Percentiles rank a stretch among this genome's conserved stretches.
These are phyloP conservation scores for Collariella sp. DNA, from an alignment of 495 filamentous ascomycete species.

Conservation along the genomic window DNA sequence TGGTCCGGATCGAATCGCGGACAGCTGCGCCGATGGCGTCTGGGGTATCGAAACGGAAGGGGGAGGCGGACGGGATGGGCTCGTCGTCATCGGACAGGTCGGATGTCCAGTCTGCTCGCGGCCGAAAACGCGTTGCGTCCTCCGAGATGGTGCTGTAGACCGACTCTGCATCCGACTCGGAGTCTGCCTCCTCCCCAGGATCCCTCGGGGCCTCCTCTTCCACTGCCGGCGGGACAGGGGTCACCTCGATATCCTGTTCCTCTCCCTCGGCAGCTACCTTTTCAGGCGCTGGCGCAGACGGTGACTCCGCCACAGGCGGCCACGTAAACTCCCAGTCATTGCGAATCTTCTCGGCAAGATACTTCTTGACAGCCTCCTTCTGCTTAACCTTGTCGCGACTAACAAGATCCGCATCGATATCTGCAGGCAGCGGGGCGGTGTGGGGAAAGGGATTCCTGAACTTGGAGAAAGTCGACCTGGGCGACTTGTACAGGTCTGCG, in stretches of 20 bases:
- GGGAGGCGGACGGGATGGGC: constrained; percentile 23
- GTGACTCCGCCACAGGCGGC: constrained; percentile 21
- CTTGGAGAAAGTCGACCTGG: constrained; percentile 32
- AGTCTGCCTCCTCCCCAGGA: constrained; percentile 26
- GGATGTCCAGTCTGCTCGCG: constrained; percentile 41
- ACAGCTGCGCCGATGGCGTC: constrained; percentile 47
- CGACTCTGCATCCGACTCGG: constrained; percentile 36
- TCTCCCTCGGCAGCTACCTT: neutral
- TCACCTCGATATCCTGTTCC: neutral
- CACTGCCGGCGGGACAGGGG: neutral
- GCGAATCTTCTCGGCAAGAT: constrained; percentile 46
- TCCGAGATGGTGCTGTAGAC: constrained; percentile 41
- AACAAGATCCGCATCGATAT: constrained; percentile 46
- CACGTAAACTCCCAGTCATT: constrained; percentile 51
- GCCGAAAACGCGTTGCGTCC: constrained; percentile 33
- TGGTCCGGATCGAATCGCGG: constrained; percentile 29
- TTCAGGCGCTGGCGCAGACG: neutral
- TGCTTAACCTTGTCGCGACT: constrained; percentile 46
- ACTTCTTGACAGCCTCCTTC: constrained; percentile 45
- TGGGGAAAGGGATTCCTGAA: constrained; percentile 31
- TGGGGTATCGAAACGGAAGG: constrained; percentile 57
- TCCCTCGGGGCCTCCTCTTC: constrained; percentile 17
- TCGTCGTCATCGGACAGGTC: constrained; percentile 38
- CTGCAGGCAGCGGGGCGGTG: constrained; percentile 15
- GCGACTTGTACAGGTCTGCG: constrained; percentile 32